Conservation (phyloP, 441 rosid genomes). For the Corymbia calophylla region DNA sequence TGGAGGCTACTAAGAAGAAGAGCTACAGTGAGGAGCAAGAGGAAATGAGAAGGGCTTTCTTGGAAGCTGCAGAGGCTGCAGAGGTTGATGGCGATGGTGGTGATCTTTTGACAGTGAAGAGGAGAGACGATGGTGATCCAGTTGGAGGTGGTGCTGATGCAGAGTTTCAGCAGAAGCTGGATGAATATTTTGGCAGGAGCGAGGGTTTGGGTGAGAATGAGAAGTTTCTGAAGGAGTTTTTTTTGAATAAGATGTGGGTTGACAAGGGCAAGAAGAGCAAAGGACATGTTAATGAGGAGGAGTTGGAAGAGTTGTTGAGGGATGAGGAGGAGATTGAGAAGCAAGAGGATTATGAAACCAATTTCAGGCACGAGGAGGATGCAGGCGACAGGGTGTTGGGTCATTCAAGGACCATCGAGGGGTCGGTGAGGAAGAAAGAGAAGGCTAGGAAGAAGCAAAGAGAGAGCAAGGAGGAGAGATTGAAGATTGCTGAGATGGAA, state of each 20-base stretch:
- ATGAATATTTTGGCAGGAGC: constrained; percentile 56
- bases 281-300: constrained; percentile 17
- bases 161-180: constrained; percentile 40
- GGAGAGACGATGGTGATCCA: constrained; percentile 19
- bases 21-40: constrained; percentile 54
- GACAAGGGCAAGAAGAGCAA: constrained; percentile 34
- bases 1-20: constrained; percentile 11
- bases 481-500: constrained; percentile 56
- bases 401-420: constrained; percentile 65
- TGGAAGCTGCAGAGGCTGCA: constrained; percentile 36
- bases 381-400: constrained; percentile 66
- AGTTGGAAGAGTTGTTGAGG: constrained; percentile 2
- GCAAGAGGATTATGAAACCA: constrained; percentile 60
- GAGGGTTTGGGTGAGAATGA: constrained; percentile 36
- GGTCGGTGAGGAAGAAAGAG: constrained; percentile 80
- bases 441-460: constrained; percentile 62
- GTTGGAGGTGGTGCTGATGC: constrained; percentile 22
- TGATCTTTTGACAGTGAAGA: constrained; percentile 35
- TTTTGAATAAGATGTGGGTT: constrained; percentile 70
- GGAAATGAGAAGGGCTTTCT: constrained; percentile 45
- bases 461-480: constrained; percentile 62
- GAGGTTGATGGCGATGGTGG: constrained; percentile 21
- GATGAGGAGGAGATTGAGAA: constrained; percentile 56
- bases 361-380: constrained; percentile 63
- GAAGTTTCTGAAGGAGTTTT: constrained; percentile 60